Evolutionary conservation across 2,329 filamentous ascomycete species (phyloP).

Genomic region (Nothomitra cinnamomea): DNA sequence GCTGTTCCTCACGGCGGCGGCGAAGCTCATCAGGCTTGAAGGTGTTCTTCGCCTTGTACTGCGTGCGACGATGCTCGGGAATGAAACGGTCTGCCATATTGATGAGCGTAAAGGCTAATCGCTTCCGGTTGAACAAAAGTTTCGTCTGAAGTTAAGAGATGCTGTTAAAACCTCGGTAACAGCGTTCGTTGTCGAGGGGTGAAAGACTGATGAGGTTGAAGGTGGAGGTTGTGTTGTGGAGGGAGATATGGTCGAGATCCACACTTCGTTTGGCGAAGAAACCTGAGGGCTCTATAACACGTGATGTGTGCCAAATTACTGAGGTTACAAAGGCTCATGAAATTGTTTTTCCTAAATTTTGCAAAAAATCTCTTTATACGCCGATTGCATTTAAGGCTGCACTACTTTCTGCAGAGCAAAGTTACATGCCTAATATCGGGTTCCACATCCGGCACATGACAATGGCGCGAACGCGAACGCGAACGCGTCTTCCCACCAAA

Average conservation of each 20-base stretch:
- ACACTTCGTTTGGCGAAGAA: background rate
- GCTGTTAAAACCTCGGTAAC: background rate
- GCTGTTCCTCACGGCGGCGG: slow-evolving; percentile 94
- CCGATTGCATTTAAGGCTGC: too few species aligned
- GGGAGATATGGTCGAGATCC: background rate
- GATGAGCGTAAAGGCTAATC: slow-evolving; percentile 5
- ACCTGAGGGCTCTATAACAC: too few species aligned
- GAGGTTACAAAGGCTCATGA: background rate
- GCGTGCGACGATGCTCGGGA: slow-evolving; percentile 94
- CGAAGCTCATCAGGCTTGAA: slow-evolving; percentile 99
- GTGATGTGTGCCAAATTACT: too few species aligned
- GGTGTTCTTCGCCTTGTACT: slow-evolving; percentile 98
- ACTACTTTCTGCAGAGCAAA: too few species aligned
- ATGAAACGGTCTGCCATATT: slow-evolving; percentile 98
- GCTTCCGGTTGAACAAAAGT: background rate
- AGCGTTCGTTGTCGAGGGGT: background rate
- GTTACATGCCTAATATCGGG: background rate
- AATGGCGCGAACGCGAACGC: too few species aligned
- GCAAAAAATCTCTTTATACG: too few species aligned
- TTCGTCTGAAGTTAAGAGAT: background rate
- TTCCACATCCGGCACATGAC: background rate
- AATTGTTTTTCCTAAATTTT: too few species aligned
- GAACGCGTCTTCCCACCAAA: too few species aligned
- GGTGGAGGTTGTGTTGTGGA: background rate
- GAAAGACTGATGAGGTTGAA: slow-evolving; percentile 1